phyloP scores from a whole-genome alignment of 805 yeast genomes.

The Candida peoriensis region DNA sequence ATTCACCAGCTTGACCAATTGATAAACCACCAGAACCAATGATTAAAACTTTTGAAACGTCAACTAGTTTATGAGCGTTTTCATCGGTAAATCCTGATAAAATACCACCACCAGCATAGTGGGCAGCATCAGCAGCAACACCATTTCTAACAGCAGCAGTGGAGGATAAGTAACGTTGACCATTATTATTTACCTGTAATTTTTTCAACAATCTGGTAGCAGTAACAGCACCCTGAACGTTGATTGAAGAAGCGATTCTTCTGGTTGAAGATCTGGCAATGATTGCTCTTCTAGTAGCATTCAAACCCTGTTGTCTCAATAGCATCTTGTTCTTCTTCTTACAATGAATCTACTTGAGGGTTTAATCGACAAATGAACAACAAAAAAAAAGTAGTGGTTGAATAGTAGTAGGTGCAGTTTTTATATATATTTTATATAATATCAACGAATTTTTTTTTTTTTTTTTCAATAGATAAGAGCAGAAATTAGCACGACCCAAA shows the following conservation, averaged over 20 bases:
- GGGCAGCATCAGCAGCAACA: constrained; percentile 15
- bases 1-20: constrained; percentile 98
- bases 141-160: constrained; percentile 17
- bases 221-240: constrained; percentile 14
- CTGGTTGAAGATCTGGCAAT: constrained; percentile 3
- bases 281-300: constrained; percentile 21
- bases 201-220: constrained; percentile 7
- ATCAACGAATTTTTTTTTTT: too few species aligned
- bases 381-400: neutral
- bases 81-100: constrained; percentile 53
- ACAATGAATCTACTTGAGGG: neutral
- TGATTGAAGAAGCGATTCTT: constrained; percentile 4
- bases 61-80: constrained; percentile 64
- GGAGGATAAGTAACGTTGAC: constrained; percentile 16
- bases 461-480: too few species aligned
- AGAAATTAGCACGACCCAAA: too few species aligned
- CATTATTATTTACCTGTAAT: neutral
- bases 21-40: constrained; percentile 97
- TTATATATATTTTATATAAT: too few species aligned
- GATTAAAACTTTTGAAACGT: constrained; percentile 80
- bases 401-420: too few species aligned
- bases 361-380: neutral
- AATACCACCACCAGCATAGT: constrained; percentile 61
- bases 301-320: constrained; percentile 24
- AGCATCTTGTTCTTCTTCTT: too few species aligned